Conservation (phyloP, 139 green algal species). For the Microglena sp. region DNA sequence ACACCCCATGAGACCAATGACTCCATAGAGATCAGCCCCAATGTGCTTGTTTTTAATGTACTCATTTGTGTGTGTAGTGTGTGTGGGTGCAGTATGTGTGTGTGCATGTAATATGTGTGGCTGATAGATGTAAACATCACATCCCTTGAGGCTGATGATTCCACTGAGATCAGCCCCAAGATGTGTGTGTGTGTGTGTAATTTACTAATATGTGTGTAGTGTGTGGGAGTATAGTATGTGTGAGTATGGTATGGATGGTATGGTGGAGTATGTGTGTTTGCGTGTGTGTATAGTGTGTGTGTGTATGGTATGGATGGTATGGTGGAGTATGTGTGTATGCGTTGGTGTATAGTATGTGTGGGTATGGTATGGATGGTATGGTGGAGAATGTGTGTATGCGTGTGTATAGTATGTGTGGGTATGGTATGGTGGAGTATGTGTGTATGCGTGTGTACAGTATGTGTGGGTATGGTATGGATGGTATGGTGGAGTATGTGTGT, state of each 20-base stretch:
- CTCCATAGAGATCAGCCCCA: slow-evolving; percentile 38
- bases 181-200: slow-evolving; percentile 11
- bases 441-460: too few species aligned
- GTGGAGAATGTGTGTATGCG: too few species aligned
- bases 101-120: neutral
- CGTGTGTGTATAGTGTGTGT: slow-evolving; percentile 6
- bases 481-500: too few species aligned
- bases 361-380: too few species aligned
- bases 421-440: too few species aligned
- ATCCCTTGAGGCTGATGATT: slow-evolving; percentile 60
- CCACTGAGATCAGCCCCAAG: slow-evolving; percentile 39
- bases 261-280: slow-evolving; percentile 3
- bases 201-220: neutral
- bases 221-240: neutral
- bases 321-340: neutral
- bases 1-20: slow-evolving; percentile 61
- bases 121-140: slow-evolving; percentile 73
- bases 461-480: too few species aligned
- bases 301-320: too few species aligned
- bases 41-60: slow-evolving; percentile 16
- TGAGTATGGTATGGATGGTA: neutral
- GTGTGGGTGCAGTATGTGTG: too few species aligned
- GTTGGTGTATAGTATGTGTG: neutral
- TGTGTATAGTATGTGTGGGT: too few species aligned
- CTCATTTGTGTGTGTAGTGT: neutral